Base-by-base conservation (phyloP, 495 filamentous ascomycete genomes). In the Talaromyces liani region DNA sequence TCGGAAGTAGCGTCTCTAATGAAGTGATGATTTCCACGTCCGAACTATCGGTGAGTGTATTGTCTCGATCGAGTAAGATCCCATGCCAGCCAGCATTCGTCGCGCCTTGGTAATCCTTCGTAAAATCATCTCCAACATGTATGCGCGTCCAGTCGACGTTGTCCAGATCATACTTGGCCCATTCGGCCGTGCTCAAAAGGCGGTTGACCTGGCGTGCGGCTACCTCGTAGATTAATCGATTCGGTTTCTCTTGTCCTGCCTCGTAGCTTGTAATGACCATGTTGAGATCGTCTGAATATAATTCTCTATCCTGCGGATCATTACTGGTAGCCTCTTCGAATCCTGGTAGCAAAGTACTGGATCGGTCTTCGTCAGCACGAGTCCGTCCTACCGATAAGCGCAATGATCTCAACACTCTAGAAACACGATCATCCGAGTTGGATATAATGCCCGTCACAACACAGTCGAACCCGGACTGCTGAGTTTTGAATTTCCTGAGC, bases 381-480 rank as follows among this genome's bases (percentile, higher is more conserved):
- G 66, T 57, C 58, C 68, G 63, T 9, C 81, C 81, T 2, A 91
- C 82, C 6, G 65, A 67, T 22, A 93, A 63, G 0, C 88, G 88
- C 16, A 93, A 69, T 7, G 83, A 84, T 18, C 78, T 72, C 10
- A 93, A 69, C 9, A 93, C 80, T 12, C 70, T 69, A 7, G 82
- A 79, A 1, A 92, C 83, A 0, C 91, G 81, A 67, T 88, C 85
- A 69, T 94, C 90, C 1, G 90, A 92, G 70, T 93, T 94, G 22
- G 88, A 89, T 57, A 93, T 76, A 16, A 92, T 77, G 4, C 91
- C 91, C 0, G 90, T 67, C 8, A 87, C 66, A 2, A 87, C 66
- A 20, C 69, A 63, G 33, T 75, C 69, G 65, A 72, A 73, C 31
- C 55, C 31, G 27, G 63, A 62, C 14, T 60, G 20, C 8, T 10